Evolutionary conservation across 176 grass and related monocot genomes (phyloP).

Genomic region (Microstegium vimineum): DNA sequence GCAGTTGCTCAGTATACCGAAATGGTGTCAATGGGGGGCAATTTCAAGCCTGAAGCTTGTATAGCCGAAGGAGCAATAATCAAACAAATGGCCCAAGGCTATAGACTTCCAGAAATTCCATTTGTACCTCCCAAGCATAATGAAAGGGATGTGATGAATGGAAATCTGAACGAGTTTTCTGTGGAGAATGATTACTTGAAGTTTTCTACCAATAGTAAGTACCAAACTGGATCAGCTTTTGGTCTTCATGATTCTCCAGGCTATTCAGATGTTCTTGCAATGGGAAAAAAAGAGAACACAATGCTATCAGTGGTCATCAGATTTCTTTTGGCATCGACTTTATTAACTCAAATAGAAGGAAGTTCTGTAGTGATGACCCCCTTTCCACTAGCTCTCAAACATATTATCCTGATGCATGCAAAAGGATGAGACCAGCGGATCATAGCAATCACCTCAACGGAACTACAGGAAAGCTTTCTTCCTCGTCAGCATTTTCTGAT

Average conservation of each 20-base stretch:
- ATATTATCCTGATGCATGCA: constrained; percentile 28
- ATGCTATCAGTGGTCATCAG: constrained; percentile 32
- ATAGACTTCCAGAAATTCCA: constrained; percentile 34
- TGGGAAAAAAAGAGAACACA: constrained; percentile 49
- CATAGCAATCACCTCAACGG: constrained; percentile 23
- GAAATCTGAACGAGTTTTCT: constrained; percentile 31
- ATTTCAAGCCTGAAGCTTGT: constrained; percentile 15
- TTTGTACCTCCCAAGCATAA: constrained; percentile 24
- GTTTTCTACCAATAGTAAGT: constrained; percentile 13
- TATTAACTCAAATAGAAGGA: constrained; percentile 2
- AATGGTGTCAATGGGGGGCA: constrained; percentile 5
- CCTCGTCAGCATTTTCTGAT: constrained; percentile 12
- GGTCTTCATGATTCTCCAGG: constrained; percentile 18
- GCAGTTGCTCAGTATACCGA: constrained; percentile 22
- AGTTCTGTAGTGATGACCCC: neutral
- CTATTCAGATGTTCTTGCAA: constrained; percentile 24
- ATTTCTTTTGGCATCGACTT: constrained; percentile 29
- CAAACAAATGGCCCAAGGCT: constrained; percentile 25
- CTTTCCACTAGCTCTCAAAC: constrained; percentile 7
- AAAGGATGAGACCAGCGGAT: constrained; percentile 49
- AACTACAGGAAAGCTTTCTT: constrained; percentile 12
- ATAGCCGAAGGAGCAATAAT: constrained; percentile 1
- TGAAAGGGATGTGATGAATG: constrained; percentile 22
- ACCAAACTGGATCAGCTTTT: neutral
- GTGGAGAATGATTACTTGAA: constrained; percentile 29